These are phyloP conservation scores for Suhomyces vadensis DNA, from an alignment of 805 yeast species.

Conservation along the genomic window DNA sequence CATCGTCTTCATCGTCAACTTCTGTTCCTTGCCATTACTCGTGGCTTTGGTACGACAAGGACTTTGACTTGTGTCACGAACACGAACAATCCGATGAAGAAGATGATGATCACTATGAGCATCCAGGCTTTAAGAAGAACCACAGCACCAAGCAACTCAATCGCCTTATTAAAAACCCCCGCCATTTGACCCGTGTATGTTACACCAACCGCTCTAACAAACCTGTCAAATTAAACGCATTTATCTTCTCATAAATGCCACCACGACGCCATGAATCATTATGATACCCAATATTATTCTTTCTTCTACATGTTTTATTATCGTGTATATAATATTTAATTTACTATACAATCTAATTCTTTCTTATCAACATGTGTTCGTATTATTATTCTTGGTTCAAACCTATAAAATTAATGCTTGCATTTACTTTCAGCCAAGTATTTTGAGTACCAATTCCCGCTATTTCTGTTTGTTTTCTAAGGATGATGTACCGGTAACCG, in stretches of 20 bases:
- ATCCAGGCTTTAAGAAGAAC: conserved; percentile 5
- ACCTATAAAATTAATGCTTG: no score
- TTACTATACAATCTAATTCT: no score
- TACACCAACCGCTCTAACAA: conserved; percentile 23
- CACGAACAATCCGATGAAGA: conserved; percentile 20
- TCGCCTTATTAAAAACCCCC: conserved; percentile 16
- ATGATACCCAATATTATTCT: not conserved
- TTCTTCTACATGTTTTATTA: not conserved
- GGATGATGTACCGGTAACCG: no score
- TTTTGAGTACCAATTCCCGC: not conserved
- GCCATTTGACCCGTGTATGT: conserved; percentile 21
- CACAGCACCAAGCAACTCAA: conserved; percentile 27
- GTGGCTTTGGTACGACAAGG: conserved; percentile 37
- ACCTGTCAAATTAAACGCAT: conserved; percentile 17
- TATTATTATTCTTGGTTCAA: no score
- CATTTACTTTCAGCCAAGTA: not conserved
- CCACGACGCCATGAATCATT: not conserved
- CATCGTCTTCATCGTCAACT: conserved; percentile 4
- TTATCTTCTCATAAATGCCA: conserved; percentile 11
- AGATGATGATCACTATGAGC: conserved; percentile 11
- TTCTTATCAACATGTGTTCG: no score
- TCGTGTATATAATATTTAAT: no score
- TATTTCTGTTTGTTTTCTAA: no score
- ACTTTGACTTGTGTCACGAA: conserved; percentile 22
- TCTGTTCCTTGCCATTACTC: conserved; percentile 16